These are phyloP conservation scores for Arthrobotrys sphaeroides DNA, from an alignment of 2,329 filamentous ascomycete species.

Conservation along the genomic window DNA sequence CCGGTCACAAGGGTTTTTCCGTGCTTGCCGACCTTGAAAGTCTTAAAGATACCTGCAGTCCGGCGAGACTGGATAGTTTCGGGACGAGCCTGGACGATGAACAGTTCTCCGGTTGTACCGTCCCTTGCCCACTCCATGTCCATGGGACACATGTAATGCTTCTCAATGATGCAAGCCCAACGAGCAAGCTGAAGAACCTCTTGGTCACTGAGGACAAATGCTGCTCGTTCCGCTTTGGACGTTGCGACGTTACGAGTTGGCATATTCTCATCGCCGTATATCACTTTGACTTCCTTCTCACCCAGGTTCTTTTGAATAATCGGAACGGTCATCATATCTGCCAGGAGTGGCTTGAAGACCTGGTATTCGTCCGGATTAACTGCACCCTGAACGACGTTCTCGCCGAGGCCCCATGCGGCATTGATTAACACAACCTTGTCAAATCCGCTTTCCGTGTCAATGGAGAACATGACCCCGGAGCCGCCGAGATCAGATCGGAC, in stretches of 20 bases:
- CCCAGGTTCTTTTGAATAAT: conserved; percentile 61
- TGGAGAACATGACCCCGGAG: conserved; percentile 62
- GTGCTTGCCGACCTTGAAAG: conserved; percentile 58
- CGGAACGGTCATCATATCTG: conserved; percentile 56
- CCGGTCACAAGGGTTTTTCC: conserved; percentile 57
- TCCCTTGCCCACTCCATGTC: conserved; percentile 62
- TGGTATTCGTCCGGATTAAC: conserved; percentile 62
- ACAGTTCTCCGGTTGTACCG: conserved; percentile 58
- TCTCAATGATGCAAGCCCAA: conserved; percentile 61
- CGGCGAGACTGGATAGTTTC: conserved; percentile 61
- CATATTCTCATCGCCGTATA: conserved; percentile 59
- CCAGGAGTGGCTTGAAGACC: conserved; percentile 61
- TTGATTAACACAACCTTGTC: conserved; percentile 59
- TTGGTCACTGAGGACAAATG: conserved; percentile 59
- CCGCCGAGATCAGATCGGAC: conserved; percentile 60
- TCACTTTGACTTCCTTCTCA: conserved; percentile 60
- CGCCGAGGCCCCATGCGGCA: conserved; percentile 61
- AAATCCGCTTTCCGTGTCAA: conserved; percentile 62
- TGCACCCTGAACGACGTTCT: conserved; percentile 61
- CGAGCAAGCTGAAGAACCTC: conserved; percentile 61
- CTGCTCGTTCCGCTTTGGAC: conserved; percentile 54
- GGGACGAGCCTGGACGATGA: conserved; percentile 61
- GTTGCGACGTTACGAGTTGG: conserved; percentile 61
- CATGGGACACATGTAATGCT: conserved; percentile 61
- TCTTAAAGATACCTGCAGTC: conserved; percentile 57